These are phyloP conservation scores for Aspergillus hortae DNA, from an alignment of 2,329 filamentous ascomycete genomes.

Conservation along the genomic window DNA sequence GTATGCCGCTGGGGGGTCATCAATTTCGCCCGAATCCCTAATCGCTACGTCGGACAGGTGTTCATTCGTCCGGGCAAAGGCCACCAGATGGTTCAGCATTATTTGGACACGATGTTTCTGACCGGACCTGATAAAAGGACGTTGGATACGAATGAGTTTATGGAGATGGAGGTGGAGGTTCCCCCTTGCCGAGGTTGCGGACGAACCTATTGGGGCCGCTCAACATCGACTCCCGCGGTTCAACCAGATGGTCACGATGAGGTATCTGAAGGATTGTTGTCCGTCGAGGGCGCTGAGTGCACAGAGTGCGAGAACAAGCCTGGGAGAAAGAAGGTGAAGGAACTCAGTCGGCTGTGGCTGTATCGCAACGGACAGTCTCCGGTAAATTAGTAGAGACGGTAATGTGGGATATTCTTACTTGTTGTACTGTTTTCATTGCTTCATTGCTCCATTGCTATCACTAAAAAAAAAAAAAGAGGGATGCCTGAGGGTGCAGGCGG, in stretches of 20 bases:
- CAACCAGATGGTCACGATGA: background rate
- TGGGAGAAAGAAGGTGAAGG: conserved; percentile 25
- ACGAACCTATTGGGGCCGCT: background rate
- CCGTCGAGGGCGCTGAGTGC: background rate
- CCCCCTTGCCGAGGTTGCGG: background rate
- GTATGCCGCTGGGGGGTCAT: conserved; percentile 72
- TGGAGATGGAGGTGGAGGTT: conserved; percentile 28
- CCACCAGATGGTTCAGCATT: conserved; percentile 46
- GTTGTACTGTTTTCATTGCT: background rate
- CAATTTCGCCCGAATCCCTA: conserved; percentile 55
- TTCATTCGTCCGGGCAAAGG: conserved; percentile 43
- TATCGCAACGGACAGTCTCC: conserved; percentile 37
- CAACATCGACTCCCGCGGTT: background rate
- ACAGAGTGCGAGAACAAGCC: background rate
- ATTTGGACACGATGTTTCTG: conserved; percentile 43
- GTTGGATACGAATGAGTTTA: conserved; percentile 32
- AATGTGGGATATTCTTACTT: background rate
- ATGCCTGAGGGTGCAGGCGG: background rate
- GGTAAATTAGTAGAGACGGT: background rate
- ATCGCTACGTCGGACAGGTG: conserved; percentile 48
- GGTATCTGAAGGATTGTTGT: background rate
- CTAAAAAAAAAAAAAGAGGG: background rate
- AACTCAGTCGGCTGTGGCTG: conserved; percentile 38
- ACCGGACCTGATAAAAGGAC: conserved; percentile 24
- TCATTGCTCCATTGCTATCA: background rate